A percentile compares a stretch with the other conserved stretches of the same genome.
Conservation (phyloP, 805 yeast genomes). For the Lipomyces sp. region DNA sequence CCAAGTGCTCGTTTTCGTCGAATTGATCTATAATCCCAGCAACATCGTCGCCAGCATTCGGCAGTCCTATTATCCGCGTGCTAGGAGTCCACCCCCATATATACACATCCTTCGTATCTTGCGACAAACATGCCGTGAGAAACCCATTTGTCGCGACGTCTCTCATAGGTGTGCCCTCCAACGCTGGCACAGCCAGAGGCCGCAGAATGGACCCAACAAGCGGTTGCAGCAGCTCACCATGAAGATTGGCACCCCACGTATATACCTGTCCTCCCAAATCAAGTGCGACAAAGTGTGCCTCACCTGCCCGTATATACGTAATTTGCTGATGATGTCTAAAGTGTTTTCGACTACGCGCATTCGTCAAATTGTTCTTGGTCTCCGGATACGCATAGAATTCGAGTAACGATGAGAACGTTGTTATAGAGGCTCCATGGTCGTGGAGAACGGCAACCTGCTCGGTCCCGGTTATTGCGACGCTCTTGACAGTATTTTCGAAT, state of each 20-base stretch:
- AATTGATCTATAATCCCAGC: conserved; percentile 28
- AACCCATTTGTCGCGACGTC: conserved; percentile 23
- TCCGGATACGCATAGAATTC: conserved; percentile 8
- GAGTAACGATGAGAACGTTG: conserved; percentile 11
- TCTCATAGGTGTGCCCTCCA: conserved; percentile 23
- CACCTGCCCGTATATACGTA: conserved; percentile 14
- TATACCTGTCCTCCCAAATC: conserved; percentile 26
- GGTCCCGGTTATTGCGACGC: conserved; percentile 17
- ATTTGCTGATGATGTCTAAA: conserved; percentile 18
- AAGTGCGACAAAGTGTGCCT: conserved; percentile 26
- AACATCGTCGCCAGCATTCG: not conserved
- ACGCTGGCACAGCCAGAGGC: conserved; percentile 20
- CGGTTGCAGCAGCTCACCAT: conserved; percentile 23
- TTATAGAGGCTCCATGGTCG: conserved; percentile 1
- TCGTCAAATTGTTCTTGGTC: not conserved
- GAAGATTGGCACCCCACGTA: conserved; percentile 27
- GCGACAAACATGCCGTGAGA: conserved; percentile 27
- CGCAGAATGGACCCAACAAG: not conserved
- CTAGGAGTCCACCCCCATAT: conserved; percentile 20
- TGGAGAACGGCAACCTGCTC: conserved; percentile 18
- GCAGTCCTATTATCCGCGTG: conserved; percentile 9
- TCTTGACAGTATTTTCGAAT: conserved; percentile 5
- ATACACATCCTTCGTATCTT: conserved; percentile 23
- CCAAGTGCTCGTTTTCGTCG: conserved; percentile 21
- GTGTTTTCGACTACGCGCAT: conserved; percentile 8